These are phyloP conservation scores for Fusarium lateritium DNA, from an alignment of 2,329 filamentous ascomycete species.

Conservation along the genomic window DNA sequence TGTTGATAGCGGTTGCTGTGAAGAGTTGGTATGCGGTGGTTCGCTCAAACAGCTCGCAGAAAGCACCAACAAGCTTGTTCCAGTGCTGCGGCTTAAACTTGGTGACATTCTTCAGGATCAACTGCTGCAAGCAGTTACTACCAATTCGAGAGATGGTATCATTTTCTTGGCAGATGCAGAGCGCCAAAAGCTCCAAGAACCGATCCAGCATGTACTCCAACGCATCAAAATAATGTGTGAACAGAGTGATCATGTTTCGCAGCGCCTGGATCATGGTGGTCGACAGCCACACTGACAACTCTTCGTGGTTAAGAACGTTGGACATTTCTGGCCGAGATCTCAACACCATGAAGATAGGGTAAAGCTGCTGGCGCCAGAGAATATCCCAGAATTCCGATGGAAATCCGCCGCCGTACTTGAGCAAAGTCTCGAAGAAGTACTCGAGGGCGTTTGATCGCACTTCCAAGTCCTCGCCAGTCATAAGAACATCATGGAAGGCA, in stretches of 20 bases:
- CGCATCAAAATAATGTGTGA: conserved; percentile 97
- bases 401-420: conserved; percentile 91
- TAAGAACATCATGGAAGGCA: conserved; percentile 97
- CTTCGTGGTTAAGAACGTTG: conserved; percentile 95
- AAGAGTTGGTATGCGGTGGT: conserved; percentile 97
- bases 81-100: conserved; percentile 93
- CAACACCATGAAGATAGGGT: conserved; percentile 98
- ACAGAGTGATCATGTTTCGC: conserved; percentile 97
- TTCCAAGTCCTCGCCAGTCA: conserved; percentile 98
- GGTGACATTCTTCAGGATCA: conserved; percentile 95
- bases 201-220: conserved; percentile 98
- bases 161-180: conserved; percentile 99
- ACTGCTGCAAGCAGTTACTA: conserved; percentile 96
- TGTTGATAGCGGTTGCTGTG: conserved; percentile 78
- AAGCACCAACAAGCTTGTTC: conserved; percentile 94
- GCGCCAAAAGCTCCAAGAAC: conserved; percentile 92
- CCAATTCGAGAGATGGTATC: conserved; percentile 98
- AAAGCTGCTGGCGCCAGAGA: conserved; percentile 95
- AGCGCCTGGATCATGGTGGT: conserved; percentile 99
- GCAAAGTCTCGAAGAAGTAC: conserved; percentile 95
- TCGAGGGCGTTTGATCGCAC: conserved; percentile 92
- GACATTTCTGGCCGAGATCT: conserved; percentile 97
- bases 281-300: conserved; percentile 97
- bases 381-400: conserved; percentile 98
- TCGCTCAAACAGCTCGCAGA: conserved; percentile 94